These are phyloP conservation scores for Cicer judaicum DNA, from an alignment of 306 rosid genomes.

Conservation along the genomic window DNA sequence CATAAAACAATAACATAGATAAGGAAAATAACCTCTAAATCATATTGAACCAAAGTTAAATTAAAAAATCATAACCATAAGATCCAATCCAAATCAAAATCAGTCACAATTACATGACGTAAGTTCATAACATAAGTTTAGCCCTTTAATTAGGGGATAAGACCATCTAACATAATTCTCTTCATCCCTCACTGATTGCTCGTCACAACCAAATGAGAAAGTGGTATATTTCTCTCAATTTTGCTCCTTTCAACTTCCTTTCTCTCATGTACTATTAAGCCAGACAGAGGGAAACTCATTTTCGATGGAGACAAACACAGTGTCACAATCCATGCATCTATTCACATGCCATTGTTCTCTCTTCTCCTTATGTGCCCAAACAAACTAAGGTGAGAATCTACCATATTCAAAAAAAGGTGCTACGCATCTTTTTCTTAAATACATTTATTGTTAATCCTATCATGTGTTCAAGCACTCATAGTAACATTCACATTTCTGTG, in stretches of 20 bases:
- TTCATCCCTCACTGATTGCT: background rate
- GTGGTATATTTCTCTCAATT: slow-evolving; percentile 2
- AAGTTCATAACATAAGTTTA: slow-evolving; percentile 6
- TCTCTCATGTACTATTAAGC: background rate
- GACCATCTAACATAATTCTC: background rate
- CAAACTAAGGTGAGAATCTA: slow-evolving; percentile 10
- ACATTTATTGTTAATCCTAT: background rate
- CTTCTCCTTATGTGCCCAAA: background rate
- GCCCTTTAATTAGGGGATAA: background rate
- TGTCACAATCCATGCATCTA: too few species aligned
- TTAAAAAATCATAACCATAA: background rate
- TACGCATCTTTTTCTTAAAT: background rate
- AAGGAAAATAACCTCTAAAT: background rate
- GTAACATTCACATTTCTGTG: background rate
- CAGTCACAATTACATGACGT: background rate
- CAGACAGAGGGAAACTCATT: background rate
- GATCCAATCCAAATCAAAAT: background rate
- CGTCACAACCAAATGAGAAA: background rate
- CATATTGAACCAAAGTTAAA: background rate
- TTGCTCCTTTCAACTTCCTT: slow-evolving; percentile 8
- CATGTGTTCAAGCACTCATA: background rate
- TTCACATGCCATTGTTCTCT: too few species aligned
- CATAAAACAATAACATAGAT: slow-evolving; percentile 5
- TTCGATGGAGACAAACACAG: background rate
- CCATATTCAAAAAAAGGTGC: slow-evolving; percentile 9